Base-by-base conservation (phyloP, 768 basidiomycete genomes). In the Termitomyces bulborhizus region DNA sequence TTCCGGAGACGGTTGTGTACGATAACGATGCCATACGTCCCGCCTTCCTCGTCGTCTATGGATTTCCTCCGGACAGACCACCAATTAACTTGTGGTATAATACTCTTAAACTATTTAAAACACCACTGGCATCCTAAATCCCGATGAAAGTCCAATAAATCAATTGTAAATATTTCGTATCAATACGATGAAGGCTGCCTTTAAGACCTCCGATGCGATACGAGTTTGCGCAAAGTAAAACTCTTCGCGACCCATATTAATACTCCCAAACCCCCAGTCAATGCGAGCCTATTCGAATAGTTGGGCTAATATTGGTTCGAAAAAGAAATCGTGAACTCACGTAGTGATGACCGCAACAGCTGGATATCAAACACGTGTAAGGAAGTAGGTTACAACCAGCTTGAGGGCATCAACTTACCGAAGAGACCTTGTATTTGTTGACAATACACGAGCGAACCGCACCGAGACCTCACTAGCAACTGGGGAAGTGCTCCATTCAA, bases 1-100 rank as follows among this genome's bases (percentile, higher is more conserved):
- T 85, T 56, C 83, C 82, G 65, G 85, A 86, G 65, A 85, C 82
- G 3, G 83, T 86, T 7, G 83, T 84, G 13, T 86, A 86, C 60
- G 62, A 72, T 43, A 85, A 85, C 61, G 83, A 85, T 58, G 84
- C 85, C 29, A 79, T 85, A 60, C 78, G 83, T 7, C 85, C 85
- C 16, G 82, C 82, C 0, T 87, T 79, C 67, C 71, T 86, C 54
- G 66, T 87, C n/a, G 77, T 85, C 18, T 87, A 86, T 60, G 82
- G 79, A 16, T 66, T 73, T 32, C 57, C 58, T 34, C 65, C 71
- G 9, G 60, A 64, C 47, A 58, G 31, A 53, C 60, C 51, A 47
- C 54, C 18, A 61, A 65, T n/a, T n/a, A n/a, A 67, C 55, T 46
- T 76, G 8, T 69, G 67, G 27, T 56, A 68, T 32, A 57, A 73